These are phyloP conservation scores for Spongospora subterranea DNA, from an alignment of 208 protist genomes.

Conservation along the genomic window DNA sequence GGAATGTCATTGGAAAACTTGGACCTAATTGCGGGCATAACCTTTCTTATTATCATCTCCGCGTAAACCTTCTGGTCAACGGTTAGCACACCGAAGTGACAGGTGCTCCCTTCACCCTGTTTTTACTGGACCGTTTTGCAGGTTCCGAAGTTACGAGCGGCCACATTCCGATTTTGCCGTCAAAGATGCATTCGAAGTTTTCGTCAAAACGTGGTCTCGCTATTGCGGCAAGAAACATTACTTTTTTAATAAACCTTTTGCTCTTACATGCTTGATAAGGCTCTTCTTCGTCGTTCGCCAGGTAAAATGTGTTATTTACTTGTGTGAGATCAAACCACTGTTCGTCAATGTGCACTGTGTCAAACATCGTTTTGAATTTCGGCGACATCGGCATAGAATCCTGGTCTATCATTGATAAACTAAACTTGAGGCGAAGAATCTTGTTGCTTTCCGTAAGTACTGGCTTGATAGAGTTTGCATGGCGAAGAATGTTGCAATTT, in stretches of 20 bases:
- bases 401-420: neutral
- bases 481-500: neutral
- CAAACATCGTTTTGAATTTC: neutral
- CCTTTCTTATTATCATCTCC: neutral
- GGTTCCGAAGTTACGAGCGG: neutral
- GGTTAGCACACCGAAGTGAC: neutral
- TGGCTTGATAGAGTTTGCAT: neutral
- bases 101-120: neutral
- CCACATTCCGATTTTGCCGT: constrained; percentile 17
- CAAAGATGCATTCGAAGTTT: neutral
- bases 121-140: constrained; percentile 23
- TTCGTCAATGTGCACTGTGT: neutral
- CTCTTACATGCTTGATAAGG: neutral
- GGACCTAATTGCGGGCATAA: neutral
- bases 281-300: neutral
- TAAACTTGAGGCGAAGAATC: neutral
- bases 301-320: neutral
- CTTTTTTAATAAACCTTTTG: neutral
- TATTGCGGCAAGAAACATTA: constrained; percentile 41
- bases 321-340: neutral
- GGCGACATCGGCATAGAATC: neutral
- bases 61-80: neutral
- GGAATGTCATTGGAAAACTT: neutral
- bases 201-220: constrained; percentile 10
- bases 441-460: neutral